Evolutionary conservation across 2,329 filamentous ascomycete genomes (phyloP).

Genomic region (Celoporthe dispersa): DNA sequence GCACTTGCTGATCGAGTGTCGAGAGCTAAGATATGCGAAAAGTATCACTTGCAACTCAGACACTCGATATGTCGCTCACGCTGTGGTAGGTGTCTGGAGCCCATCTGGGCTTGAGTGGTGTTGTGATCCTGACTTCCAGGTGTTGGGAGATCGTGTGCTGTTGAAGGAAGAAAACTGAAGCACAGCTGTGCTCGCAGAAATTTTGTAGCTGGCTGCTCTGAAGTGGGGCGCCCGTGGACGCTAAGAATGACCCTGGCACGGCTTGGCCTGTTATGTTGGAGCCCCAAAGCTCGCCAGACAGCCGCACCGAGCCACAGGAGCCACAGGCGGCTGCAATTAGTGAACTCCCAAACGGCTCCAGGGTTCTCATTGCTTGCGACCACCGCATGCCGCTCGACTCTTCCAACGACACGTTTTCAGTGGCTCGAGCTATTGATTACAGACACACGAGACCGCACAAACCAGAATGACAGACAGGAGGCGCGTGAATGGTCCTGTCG

Average conservation of each 20-base stretch:
- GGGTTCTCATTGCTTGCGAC: not conserved
- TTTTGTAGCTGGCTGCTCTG: conserved; percentile 29
- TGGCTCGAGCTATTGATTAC: not conserved
- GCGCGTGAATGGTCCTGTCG: conserved; percentile 85
- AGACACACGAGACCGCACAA: too few species aligned
- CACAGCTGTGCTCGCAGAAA: conserved; percentile 28
- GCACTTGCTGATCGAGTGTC: conserved; percentile 11
- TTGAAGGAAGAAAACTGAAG: conserved; percentile 25
- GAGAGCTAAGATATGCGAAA: not conserved
- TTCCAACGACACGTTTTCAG: conserved; percentile 1
- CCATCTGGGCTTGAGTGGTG: not conserved
- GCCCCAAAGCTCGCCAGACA: not conserved
- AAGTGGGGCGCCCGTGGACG: conserved; percentile 15
- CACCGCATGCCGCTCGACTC: not conserved
- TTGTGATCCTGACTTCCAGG: not conserved
- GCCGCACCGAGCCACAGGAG: not conserved
- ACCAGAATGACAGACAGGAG: conserved; percentile 77
- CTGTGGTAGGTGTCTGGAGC: not conserved
- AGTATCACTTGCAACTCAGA: not conserved
- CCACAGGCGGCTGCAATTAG: not conserved
- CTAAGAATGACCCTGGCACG: not conserved
- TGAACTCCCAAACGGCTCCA: not conserved
- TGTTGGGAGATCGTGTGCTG: conserved; percentile 5
- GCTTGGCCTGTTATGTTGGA: not conserved
- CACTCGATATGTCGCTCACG: not conserved